Conservation (phyloP, 345 rosid genomes). For the Populus tremula region DNA sequence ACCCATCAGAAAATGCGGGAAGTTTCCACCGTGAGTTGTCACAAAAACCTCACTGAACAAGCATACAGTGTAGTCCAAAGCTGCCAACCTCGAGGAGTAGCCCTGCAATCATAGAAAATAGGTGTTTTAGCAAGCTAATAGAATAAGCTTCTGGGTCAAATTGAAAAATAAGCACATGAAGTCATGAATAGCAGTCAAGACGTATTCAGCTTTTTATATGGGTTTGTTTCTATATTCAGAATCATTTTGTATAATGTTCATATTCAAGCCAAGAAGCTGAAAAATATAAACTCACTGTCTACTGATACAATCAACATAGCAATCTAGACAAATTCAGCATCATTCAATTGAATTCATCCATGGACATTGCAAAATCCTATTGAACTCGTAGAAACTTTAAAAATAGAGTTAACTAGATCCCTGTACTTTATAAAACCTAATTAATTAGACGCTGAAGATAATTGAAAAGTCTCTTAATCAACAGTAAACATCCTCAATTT, state of each 20-base stretch:
- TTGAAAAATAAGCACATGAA: neutral
- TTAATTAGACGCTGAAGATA: neutral
- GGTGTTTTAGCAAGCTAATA: conserved; percentile 2
- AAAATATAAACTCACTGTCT: too few species aligned
- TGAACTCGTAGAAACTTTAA: neutral
- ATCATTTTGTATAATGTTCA: neutral
- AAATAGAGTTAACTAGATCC: neutral
- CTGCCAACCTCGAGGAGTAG: conserved; percentile 90
- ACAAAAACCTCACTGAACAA: conserved; percentile 86
- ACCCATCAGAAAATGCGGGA: conserved; percentile 95
- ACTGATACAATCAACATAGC: neutral
- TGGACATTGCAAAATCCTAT: neutral
- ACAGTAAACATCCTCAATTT: too few species aligned
- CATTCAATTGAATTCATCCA: neutral
- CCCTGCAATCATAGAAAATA: conserved; percentile 42
- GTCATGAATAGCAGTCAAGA: neutral
- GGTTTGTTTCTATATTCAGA: neutral
- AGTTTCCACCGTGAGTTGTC: conserved; percentile 94
- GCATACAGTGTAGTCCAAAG: conserved; percentile 85
- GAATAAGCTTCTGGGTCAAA: neutral
- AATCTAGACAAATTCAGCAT: neutral
- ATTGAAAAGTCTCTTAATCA: neutral
- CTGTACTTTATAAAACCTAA: neutral
- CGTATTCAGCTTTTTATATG: neutral
- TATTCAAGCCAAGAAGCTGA: neutral